Base-by-base conservation (phyloP, 805 yeast genomes). In the Lipomyces oligophaga region DNA sequence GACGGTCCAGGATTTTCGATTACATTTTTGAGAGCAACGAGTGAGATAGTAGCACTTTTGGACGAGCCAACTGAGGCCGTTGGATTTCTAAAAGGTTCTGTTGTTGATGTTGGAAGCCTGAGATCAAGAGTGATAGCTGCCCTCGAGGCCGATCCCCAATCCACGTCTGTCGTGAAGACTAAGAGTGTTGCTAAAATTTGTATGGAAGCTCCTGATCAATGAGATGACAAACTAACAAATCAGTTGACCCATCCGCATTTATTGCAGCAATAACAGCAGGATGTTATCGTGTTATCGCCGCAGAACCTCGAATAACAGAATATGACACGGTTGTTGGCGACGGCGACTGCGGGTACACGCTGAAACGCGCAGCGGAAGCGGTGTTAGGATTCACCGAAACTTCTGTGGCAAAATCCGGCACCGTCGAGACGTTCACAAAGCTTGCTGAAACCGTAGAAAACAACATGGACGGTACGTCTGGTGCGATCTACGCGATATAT, bases 311-410 rank as follows among this genome's bases (percentile, higher is more conserved):
- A 58, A 83, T 89, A 60, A 89, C 97, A 1, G 75, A 78, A 45
- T 80, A 84, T 57, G 97, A 89, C 60, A 83, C 94, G 1, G 73
- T 80, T 56, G 96, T 90, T 1, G 97, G 97, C 47, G 97, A 89
- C 64, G 97, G 97, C 58, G 97, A 89, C 63, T 89, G 97, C 67
- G 97, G 97, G 33, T 93, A 86, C 59, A 89, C 97, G 0, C 69
- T 89, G 51, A 85, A 80, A 11, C 75, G 78, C 20, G 97, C 97
- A 32, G 93, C 88, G 24, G 74, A 80, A 45, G 88, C 85, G 1
- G 76, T 89, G 34, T 65, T 79, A 35, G 68, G 73, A 8, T 77
- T 79, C 18, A 67, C 86, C 38, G n/a, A n/a, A n/a, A 68, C 71
- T 7, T 41, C 60, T 16, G 63, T 64, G 22, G 57, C 65, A 6